phyloP scores from a whole-genome alignment of 78 protist genomes.

The Speleostelium caveatum region DNA sequence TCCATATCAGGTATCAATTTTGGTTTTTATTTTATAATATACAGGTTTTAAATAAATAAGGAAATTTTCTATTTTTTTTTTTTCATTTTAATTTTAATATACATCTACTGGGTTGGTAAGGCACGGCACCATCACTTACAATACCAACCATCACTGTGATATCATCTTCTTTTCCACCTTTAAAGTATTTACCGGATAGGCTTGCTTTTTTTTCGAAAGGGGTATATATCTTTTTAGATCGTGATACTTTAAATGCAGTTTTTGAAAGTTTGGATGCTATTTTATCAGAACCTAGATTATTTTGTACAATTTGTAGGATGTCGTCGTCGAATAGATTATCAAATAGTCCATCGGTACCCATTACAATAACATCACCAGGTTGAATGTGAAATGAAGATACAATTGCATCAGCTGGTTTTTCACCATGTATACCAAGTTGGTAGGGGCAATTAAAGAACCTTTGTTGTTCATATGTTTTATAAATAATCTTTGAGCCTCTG shows the following conservation, averaged over 20 bases:
- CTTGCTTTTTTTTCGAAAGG: no score
- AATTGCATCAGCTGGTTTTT: conserved; percentile 32
- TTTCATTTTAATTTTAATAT: no score
- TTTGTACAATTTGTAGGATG: conserved; percentile 14
- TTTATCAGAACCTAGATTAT: no score
- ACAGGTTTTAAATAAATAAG: no score
- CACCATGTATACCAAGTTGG: conserved; percentile 51
- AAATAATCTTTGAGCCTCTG: conserved; percentile 30
- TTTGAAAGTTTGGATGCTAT: conserved; percentile 41
- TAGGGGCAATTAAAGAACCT: conserved; percentile 63
- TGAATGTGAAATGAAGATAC: conserved; percentile 6
- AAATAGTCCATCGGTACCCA: conserved; percentile 80
- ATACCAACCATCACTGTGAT: no score
- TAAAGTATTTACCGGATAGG: neutral
- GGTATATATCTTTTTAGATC: neutral
- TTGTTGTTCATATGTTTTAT: conserved; percentile 55
- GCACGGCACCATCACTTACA: no score
- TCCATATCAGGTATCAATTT: no score
- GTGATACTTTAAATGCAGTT: conserved; percentile 33
- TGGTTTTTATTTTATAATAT: no score
- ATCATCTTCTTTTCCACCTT: conserved; percentile 71
- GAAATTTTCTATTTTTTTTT: no score
- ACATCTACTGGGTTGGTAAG: no score
- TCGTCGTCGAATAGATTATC: conserved; percentile 70
- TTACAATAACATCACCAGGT: conserved; percentile 63